phyloP scores from a whole-genome alignment of 257 asterid genomes.

The Plantago elongata region DNA sequence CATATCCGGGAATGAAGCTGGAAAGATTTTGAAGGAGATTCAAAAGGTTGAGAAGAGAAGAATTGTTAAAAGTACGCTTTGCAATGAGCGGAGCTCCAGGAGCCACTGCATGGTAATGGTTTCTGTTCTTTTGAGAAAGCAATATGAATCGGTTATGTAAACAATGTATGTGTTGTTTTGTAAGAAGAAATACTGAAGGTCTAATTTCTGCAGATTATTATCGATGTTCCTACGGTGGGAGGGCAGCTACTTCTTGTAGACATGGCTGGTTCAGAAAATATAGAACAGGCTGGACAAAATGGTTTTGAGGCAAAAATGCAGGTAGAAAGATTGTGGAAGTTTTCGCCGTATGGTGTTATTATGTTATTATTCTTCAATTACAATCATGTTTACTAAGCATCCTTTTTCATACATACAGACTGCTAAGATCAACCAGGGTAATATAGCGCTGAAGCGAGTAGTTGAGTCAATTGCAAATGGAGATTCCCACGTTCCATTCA shows the following conservation, averaged over 20 bases:
- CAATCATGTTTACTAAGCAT: neutral
- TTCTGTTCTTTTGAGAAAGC: neutral
- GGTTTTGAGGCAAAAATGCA: conserved; percentile 95
- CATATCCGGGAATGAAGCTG: conserved; percentile 90
- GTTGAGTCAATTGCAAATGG: conserved; percentile 97
- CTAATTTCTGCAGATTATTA: conserved; percentile 48
- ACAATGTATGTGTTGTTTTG: neutral
- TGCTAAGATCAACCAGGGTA: conserved; percentile 89
- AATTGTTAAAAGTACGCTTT: conserved; percentile 77
- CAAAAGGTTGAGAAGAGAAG: conserved; percentile 95
- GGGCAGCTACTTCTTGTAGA: conserved; percentile 95
- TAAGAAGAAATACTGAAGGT: neutral
- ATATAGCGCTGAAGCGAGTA: conserved; percentile 79
- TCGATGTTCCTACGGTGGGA: conserved; percentile 96
- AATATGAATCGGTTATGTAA: neutral
- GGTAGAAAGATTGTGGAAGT: conserved; percentile 28
- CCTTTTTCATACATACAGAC: conserved; percentile 48
- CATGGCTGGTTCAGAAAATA: conserved; percentile 98
- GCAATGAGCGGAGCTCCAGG: conserved; percentile 91
- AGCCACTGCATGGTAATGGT: conserved; percentile 88
- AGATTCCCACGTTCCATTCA: conserved; percentile 93
- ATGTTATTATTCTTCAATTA: neutral
- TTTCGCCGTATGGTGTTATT: no score
- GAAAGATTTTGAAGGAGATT: conserved; percentile 80
- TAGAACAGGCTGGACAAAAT: conserved; percentile 92